These are phyloP conservation scores for Exophiala xenobiotica DNA, from an alignment of 2,329 filamentous ascomycete species.

Conservation along the genomic window DNA sequence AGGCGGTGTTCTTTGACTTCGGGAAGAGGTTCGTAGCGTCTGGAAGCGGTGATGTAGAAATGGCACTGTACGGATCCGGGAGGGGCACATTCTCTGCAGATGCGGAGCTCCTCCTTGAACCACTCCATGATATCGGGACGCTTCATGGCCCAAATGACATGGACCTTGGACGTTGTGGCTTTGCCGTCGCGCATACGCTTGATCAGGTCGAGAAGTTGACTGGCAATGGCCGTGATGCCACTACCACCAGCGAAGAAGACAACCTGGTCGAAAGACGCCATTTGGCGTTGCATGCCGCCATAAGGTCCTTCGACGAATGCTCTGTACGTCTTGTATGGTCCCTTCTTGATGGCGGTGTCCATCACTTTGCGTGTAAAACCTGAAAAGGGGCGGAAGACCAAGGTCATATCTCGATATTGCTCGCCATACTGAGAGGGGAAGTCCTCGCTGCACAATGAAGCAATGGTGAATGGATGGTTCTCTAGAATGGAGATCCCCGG, in stretches of 20 bases:
- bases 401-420: conserved; percentile 79
- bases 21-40: conserved; percentile 46
- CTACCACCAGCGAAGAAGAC: conserved; percentile 92
- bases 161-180: conserved; percentile 84
- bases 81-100: conserved; percentile 85
- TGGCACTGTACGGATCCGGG: conserved; percentile 87
- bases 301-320: conserved; percentile 94
- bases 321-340: conserved; percentile 86
- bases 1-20: conserved; percentile 52
- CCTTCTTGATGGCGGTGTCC: conserved; percentile 78
- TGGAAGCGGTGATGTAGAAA: conserved; percentile 85
- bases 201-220: conserved; percentile 87
- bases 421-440: conserved; percentile 91
- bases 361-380: conserved; percentile 86
- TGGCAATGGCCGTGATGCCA: conserved; percentile 90
- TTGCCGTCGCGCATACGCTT: conserved; percentile 95
- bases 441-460: conserved; percentile 87
- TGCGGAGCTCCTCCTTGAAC: conserved; percentile 92
- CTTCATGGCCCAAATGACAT: conserved; percentile 92
- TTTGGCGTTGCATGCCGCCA: conserved; percentile 84
- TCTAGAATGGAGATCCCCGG: conserved; percentile 86
- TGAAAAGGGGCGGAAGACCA: conserved; percentile 88
- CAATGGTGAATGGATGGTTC: conserved; percentile 94
- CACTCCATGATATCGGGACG: conserved; percentile 92
- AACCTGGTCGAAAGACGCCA: conserved; percentile 90